Evolutionary conservation across 1,284 basidiomycete species (phyloP), one percentile per base, ranked within the genome.

Genomic region (Cerioporus squamosus): DNA sequence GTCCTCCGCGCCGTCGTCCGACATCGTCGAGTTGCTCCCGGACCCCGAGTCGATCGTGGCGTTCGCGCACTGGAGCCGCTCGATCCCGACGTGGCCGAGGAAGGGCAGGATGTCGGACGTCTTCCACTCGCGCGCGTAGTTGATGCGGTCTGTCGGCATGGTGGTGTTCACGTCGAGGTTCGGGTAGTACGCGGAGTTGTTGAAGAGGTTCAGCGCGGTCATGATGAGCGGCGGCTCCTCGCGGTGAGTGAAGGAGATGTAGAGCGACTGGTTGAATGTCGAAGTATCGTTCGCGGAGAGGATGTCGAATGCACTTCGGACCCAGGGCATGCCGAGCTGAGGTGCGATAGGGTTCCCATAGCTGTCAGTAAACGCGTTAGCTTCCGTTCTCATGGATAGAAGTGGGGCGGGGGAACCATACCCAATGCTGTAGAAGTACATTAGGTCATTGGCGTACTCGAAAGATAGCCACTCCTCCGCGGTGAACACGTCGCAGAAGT

Each of bases 371-470:
- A 15, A 10, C 38, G 5, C 2, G 38, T 17, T 2, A 31, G 14
- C 18, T 36, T 7, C 4, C 29, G 1, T 29, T 22, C 2, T 14
- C 0, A 6, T 31, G 3, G 14, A 7, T 17, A 5, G n/a, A 44
- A 18, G 17, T 2, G 33, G 24, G 22, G 23, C 14, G 40, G 20
- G n/a, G 33, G 7, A 18, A 36, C 53, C 55, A 3, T 48, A 65
- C 64, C 60, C 64, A 22, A 65, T 62, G 55, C 60, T 63, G 24
- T 65, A 65, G 51, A 62, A 64, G 50, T 68, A 66, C 61, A 61
- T 62, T 9, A 68, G 44, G 53, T 66, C 66, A 43, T 68, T 68
- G 44, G 63, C 63, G 29, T 66, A 68, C 52, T 68, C 66, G 33
- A 66, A 68, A 7, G 49, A 55, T 5, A 68, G 52, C 65, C 67